Base-by-base conservation (phyloP, 192 early-diverging fungal species). In the Linnemannia exigua region DNA sequence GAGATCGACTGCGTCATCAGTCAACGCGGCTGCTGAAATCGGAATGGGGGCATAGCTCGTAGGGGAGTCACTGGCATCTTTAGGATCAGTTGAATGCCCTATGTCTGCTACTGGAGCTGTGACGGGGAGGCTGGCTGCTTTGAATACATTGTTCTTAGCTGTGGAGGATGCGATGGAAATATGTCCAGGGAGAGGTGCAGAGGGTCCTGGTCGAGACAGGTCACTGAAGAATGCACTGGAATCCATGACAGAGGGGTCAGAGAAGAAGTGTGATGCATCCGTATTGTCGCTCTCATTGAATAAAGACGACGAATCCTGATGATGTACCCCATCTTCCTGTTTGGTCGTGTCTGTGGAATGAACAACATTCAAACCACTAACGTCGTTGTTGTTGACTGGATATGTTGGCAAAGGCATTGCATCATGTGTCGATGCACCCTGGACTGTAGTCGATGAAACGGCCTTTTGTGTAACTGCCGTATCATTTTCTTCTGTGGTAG, bases 251-350 rank as follows among this genome's bases (percentile, higher is more conserved):
- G 41, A 25, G 1, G 20, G 7, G 16, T 35, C 61, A 8, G 52
- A 70, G 31, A 79, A 79, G 19, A 79, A 44, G 11, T 67, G 70
- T 15, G 78, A 79, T 0, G 78, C 78, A n/a, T 79, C 70, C 46
- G 51, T 74, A 9, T 73, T 61, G 5, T n/a, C 9, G 1, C 33
- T 33, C 6, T 19, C 71, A 11, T 22, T 16, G n/a, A 61, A 48
- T n/a, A 72, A 44, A 11, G 69, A 66, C 1, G 41, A 47, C 17
- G 77, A 72, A 44, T 70, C 77, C 28, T 52, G 25, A n/a, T 35
- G 52, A 15, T 63, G 58, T 14, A 4, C 3, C 15, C 11, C 58
- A 3, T 63, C 28, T 28, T 3, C 11, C 1, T 28, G 25, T 33
- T 63, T 63, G 28, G 58, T 25, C 1, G 25, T 25, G 3, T 4